These are phyloP conservation scores for Lactuca sativa DNA, from an alignment of 129 eudicot species.

Conservation along the genomic window DNA sequence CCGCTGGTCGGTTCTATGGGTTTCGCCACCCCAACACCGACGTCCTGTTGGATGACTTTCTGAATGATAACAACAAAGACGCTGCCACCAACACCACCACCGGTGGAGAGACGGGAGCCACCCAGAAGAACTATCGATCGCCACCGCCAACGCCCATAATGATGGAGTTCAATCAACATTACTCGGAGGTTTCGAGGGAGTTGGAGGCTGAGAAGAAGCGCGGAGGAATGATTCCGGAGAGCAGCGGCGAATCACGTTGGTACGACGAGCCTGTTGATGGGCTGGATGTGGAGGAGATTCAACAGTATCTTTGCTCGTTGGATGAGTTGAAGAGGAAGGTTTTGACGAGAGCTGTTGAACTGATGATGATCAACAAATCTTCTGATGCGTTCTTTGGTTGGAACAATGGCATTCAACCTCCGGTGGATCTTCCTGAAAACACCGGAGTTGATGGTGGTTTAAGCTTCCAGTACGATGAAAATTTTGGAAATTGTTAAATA, in stretches of 20 bases:
- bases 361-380: slow-evolving; percentile 9
- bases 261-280: neutral
- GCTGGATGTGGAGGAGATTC: neutral
- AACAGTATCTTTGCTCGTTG: slow-evolving; percentile 6
- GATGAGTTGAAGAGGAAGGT: slow-evolving; percentile 13
- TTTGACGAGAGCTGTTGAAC: neutral
- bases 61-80: neutral
- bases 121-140: neutral
- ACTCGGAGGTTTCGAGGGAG: slow-evolving; percentile 5
- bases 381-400: neutral
- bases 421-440: neutral
- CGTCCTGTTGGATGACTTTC: slow-evolving; percentile 6
- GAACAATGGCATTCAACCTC: neutral
- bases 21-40: slow-evolving; percentile 39
- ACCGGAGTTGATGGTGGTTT: too few relatives aligned
- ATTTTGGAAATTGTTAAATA: too few relatives aligned
- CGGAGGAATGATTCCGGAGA: neutral
- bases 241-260: neutral
- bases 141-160: neutral
- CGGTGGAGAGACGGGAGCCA: neutral
- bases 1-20: slow-evolving; percentile 25
- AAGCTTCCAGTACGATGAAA: too few relatives aligned
- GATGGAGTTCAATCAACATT: slow-evolving; percentile 3
- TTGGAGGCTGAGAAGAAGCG: slow-evolving; percentile 11
- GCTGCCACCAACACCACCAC: too few relatives aligned